A percentile compares a stretch with the other conserved stretches of the same genome.
Evolutionary conservation across 306 rosid genomes (phyloP).

Genomic region (Cicer yamashitae): DNA sequence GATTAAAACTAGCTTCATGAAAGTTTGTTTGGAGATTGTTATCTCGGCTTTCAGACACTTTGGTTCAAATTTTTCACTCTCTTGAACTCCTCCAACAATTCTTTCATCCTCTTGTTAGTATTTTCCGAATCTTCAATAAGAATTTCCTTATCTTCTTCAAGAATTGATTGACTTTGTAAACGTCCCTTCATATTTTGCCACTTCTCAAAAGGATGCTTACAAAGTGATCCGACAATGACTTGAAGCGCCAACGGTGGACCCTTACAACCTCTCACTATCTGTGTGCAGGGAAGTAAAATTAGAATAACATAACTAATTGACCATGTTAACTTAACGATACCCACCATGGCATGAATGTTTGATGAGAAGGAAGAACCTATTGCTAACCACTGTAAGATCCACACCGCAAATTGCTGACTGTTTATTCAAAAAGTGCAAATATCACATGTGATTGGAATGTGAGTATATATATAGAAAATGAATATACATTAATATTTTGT

Average conservation of each 20-base stretch:
- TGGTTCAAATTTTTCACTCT: slow-evolving; percentile 52
- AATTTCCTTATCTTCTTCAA: slow-evolving; percentile 76
- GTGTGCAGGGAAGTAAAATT: slow-evolving; percentile 38
- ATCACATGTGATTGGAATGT: no score
- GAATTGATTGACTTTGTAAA: slow-evolving; percentile 41
- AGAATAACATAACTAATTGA: neutral
- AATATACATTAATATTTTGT: no score
- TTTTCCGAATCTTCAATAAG: slow-evolving; percentile 60
- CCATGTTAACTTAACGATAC: neutral
- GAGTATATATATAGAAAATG: no score
- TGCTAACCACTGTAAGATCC: neutral
- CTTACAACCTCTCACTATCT: slow-evolving; percentile 62
- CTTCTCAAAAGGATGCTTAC: slow-evolving; percentile 40
- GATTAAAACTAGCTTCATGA: slow-evolving; percentile 58
- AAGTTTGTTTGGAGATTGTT: slow-evolving; percentile 57
- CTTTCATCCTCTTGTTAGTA: slow-evolving; percentile 55
- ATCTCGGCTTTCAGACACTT: slow-evolving; percentile 49
- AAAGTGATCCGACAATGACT: slow-evolving; percentile 54
- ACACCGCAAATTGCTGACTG: no score
- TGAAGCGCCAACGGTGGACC: slow-evolving; percentile 64
- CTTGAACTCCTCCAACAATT: slow-evolving; percentile 70
- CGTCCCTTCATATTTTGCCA: slow-evolving; percentile 51
- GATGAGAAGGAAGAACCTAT: neutral
- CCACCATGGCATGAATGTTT: neutral
- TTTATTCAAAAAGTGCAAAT: no score